Evolutionary conservation across 192 early-diverging fungal genomes (phyloP), one percentile per base, ranked within the genome.

Genomic region (Mortierella antarctica): DNA sequence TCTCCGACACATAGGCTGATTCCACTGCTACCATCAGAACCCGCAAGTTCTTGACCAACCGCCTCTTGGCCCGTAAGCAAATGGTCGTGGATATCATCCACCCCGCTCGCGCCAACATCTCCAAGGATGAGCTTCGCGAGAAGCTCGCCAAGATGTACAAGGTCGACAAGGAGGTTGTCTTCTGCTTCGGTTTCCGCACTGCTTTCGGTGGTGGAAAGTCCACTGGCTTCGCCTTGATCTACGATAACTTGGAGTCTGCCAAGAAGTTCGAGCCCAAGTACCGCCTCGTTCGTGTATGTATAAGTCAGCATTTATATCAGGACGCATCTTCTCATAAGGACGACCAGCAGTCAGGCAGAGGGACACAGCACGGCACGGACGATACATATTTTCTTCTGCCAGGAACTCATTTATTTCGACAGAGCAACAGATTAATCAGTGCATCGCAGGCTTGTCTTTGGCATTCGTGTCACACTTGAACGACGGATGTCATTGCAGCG

Each of bases 181-280:
- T 96, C 86, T 92, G 90, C 67, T 99, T 98, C 87, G 96, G 97
- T 65, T 95, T 97, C 93, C 90, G 92, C 80, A 99, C 96, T 75
- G 87, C 87, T 79, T 99, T 97, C 87, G 97, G 97, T 91, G 97
- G 97, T 76, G 96, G 96, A 86, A 93, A 94, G 85, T 92, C 95
- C 46, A 96, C 95, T 74, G 97, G 96, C 57, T 98, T 98, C 83
- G 97, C 90, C 54, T 88, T 97, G 72, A 92, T 98, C 89, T 97
- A 99, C 93, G 96, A 98, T 86, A 89, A 90, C 74, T 83, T 97
- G 77, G 96, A 97, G 69, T 86, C 95, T 65, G 92, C 92, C 82
- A 97, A 96, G 94, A 98, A 97, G 92, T 95, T 98, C 83, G 97
- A 99, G 91, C 97, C 97, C 86, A 99, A 98, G 91, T 95, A 94